A percentile compares a stretch with the other conserved stretches of the same genome.
Evolutionary conservation across 176 grass and related monocot species (phyloP).

Genomic region (Alopecurus myosuroides): DNA sequence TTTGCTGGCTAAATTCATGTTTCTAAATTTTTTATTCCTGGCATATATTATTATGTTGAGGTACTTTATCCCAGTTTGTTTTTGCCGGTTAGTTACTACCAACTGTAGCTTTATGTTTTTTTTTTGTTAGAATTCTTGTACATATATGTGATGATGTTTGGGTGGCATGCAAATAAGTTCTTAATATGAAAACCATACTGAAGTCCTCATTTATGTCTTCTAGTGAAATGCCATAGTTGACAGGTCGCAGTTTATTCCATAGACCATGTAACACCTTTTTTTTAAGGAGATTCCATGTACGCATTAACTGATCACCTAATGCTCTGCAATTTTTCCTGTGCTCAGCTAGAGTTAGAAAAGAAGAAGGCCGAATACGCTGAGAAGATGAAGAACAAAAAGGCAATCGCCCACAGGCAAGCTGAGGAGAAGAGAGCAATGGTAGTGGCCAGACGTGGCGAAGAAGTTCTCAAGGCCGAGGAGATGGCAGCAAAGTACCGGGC

Average conservation of each 20-base stretch:
- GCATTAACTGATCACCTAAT: neutral
- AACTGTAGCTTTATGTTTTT: neutral
- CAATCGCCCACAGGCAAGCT: constrained; percentile 55
- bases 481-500: constrained; percentile 71
- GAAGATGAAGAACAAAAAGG: constrained; percentile 80
- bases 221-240: neutral
- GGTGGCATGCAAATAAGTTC: neutral
- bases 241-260: neutral
- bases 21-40: neutral
- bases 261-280: neutral
- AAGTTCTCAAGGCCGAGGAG: constrained; percentile 80
- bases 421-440: constrained; percentile 77
- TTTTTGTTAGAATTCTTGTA: neutral
- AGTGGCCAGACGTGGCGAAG: constrained; percentile 51
- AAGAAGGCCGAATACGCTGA: constrained; percentile 69
- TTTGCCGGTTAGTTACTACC: neutral
- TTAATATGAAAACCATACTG: neutral
- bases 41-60: neutral
- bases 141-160: neutral
- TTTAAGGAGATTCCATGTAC: neutral
- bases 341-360: constrained; percentile 78
- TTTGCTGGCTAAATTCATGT: neutral
- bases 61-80: neutral
- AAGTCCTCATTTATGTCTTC: neutral
- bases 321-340: neutral